These are phyloP conservation scores for Vinca major DNA, from an alignment of 305 asterid species.

Conservation along the genomic window DNA sequence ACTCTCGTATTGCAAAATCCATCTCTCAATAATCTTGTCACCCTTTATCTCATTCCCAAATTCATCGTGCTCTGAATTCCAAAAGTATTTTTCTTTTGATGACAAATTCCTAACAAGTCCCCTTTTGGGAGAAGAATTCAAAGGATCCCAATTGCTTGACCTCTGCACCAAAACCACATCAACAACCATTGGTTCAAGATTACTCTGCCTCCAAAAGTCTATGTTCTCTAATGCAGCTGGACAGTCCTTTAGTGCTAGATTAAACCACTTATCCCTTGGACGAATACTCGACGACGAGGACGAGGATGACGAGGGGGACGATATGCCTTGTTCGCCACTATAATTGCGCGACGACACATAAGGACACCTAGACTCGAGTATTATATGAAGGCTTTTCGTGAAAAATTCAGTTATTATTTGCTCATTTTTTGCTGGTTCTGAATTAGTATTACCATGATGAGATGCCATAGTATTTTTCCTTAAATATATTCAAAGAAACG, in stretches of 20 bases:
- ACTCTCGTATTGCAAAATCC: constrained; percentile 76
- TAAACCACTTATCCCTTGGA: constrained; percentile 85
- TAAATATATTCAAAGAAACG: background rate
- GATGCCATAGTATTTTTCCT: constrained; percentile 44
- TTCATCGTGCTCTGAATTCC: constrained; percentile 51
- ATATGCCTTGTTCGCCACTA: constrained; percentile 60
- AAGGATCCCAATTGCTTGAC: constrained; percentile 45
- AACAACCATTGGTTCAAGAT: constrained; percentile 71
- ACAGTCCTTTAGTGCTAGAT: constrained; percentile 69
- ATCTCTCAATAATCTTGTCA: constrained; percentile 72
- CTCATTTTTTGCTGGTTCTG: constrained; percentile 76
- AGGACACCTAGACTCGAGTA: constrained; percentile 81
- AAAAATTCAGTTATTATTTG: constrained; percentile 80
- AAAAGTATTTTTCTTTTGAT: constrained; percentile 32
- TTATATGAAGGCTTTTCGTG: constrained; percentile 77
- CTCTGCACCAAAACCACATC: constrained; percentile 59
- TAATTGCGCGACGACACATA: constrained; percentile 74
- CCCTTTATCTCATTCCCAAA: constrained; percentile 33
- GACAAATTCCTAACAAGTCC: constrained; percentile 24
- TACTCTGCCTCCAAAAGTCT: constrained; percentile 77
- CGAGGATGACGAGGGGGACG: constrained; percentile 65
- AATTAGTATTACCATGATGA: constrained; percentile 40
- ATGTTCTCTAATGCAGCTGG: constrained; percentile 81
- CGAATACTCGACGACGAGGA: constrained; percentile 56
- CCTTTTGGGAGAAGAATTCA: constrained; percentile 40